A percentile compares a stretch with the other conserved stretches of the same genome.
phyloP scores from a whole-genome alignment of 495 filamentous ascomycete species.

The Aspergillus conjunctus region DNA sequence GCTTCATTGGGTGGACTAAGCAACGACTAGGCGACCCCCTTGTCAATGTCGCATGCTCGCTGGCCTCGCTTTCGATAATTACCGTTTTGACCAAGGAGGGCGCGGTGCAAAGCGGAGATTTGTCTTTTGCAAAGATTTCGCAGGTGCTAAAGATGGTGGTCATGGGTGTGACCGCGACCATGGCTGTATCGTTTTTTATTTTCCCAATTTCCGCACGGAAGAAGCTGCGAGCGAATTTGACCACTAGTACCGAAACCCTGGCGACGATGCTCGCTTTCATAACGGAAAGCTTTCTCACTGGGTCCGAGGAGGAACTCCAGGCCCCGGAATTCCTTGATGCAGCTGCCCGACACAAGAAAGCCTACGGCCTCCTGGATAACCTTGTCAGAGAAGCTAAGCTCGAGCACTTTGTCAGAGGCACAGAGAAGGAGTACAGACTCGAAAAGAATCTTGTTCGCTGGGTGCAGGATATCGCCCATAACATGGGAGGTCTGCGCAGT shows the following conservation, averaged over 20 bases:
- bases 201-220: conserved; percentile 80
- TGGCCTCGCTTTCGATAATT: conserved; percentile 89
- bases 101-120: conserved; percentile 74
- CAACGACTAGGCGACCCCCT: conserved; percentile 82
- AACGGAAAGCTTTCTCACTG: conserved; percentile 81
- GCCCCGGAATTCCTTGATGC: conserved; percentile 64
- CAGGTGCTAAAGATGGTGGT: conserved; percentile 91
- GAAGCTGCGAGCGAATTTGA: conserved; percentile 74
- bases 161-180: conserved; percentile 77
- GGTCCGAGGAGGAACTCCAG: conserved; percentile 75
- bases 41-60: conserved; percentile 87
- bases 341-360: conserved; percentile 65
- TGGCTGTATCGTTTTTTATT: conserved; percentile 73
- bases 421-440: conserved; percentile 77
- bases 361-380: conserved; percentile 73
- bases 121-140: conserved; percentile 78
- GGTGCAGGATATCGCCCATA: conserved; percentile 84
- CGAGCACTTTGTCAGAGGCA: conserved; percentile 84
- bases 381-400: conserved; percentile 85
- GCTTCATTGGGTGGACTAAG: conserved; percentile 92
- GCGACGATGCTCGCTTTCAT: conserved; percentile 81
- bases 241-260: conserved; percentile 72
- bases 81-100: conserved; percentile 92
- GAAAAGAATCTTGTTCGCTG: conserved; percentile 81
- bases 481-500: conserved; percentile 87